Evolutionary conservation across 2,329 filamentous ascomycete genomes (phyloP), one percentile per base, ranked within the genome.

Genomic region (Sporothrix phasma): DNA sequence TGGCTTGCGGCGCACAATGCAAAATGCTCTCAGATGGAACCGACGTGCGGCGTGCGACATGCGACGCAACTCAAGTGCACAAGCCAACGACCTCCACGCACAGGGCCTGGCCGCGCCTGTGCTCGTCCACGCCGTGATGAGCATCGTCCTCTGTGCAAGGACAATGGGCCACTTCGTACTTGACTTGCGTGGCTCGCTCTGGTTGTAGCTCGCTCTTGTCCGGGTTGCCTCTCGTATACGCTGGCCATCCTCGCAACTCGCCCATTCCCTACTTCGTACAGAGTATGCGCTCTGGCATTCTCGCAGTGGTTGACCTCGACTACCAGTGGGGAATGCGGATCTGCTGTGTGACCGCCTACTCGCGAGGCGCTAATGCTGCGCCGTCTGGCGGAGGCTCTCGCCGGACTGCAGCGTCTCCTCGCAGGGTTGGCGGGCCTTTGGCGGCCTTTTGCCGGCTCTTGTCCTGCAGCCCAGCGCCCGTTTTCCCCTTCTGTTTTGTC

Each of bases 241-340:
- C n/a, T n/a, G n/a, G n/a, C 51, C 31, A 15, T 56, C 51, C 19
- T 22, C 11, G n/a, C 39, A 29, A 29, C 3, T 46, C 37, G 56
- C 56, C 34, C 56, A 39, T 59, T 31, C 56, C 39, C 39, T 59
- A 17, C 24, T 31, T 10, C n/a, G n/a, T n/a, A n/a, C n/a, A n/a
- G n/a, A n/a, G n/a, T n/a, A 17, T 43, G 22, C n/a, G n/a, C n/a
- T 31, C 26, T 59, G 56, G 56, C 56, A 59, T 59, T 46, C 56
- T 59, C 56, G 56, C 39, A 59, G 39, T 17, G 56, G 56, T 59
- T 24, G 56, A 59, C 56, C 39, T 59, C 56, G 56, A 31, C 56
- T 45, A 59, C 56, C 22, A 24, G 29, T 59, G 24, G 56, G 39
- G 56, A 59, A 59, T 59, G 56, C 39, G 56, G 56, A 43, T 46